phyloP scores from a whole-genome alignment of 2,329 filamentous ascomycete species.

The Aplosporella prunicola region DNA sequence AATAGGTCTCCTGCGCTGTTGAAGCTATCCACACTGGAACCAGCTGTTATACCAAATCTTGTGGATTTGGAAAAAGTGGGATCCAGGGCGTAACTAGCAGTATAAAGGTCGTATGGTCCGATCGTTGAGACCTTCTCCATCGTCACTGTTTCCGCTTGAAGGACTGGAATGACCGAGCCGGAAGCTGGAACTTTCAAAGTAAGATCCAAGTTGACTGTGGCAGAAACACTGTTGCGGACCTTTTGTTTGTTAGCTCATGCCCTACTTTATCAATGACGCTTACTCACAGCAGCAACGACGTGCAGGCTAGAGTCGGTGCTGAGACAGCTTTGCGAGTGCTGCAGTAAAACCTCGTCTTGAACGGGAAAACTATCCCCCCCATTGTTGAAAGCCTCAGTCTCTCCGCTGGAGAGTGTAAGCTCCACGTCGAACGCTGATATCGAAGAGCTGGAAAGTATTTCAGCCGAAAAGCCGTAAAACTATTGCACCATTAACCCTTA shows the following conservation, averaged over 20 bases:
- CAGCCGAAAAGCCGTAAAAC: slow-evolving; percentile 24
- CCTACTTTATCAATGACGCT: too few relatives aligned
- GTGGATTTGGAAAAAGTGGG: too few relatives aligned
- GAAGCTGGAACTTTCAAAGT: slow-evolving; percentile 18
- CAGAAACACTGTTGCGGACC: slow-evolving; percentile 14
- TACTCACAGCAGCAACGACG: slow-evolving; percentile 17
- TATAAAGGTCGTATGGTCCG: slow-evolving; percentile 20
- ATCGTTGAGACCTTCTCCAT: slow-evolving; percentile 20
- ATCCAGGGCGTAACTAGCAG: slow-evolving; percentile 17
- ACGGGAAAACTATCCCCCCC: slow-evolving; percentile 49
- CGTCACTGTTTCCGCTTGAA: slow-evolving; percentile 17
- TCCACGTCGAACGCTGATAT: slow-evolving; percentile 53
- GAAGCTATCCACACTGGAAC: too few relatives aligned
- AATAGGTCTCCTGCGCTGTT: too few relatives aligned
- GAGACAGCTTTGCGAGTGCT: slow-evolving; percentile 49
- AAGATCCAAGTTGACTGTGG: slow-evolving; percentile 15
- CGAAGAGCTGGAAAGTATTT: slow-evolving; percentile 49
- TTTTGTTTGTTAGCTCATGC: neutral
- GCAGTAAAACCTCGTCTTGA: slow-evolving; percentile 47
- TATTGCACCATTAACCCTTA: slow-evolving; percentile 3
- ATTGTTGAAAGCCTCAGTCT: slow-evolving; percentile 43
- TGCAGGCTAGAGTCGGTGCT: slow-evolving; percentile 15
- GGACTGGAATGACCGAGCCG: slow-evolving; percentile 17
- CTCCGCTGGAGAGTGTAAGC: slow-evolving; percentile 41
- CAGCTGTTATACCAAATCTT: too few relatives aligned